Evolutionary conservation across 1,284 basidiomycete species (phyloP), one percentile per base, ranked within the genome.

Genomic region (Leccinum colubrinum): DNA sequence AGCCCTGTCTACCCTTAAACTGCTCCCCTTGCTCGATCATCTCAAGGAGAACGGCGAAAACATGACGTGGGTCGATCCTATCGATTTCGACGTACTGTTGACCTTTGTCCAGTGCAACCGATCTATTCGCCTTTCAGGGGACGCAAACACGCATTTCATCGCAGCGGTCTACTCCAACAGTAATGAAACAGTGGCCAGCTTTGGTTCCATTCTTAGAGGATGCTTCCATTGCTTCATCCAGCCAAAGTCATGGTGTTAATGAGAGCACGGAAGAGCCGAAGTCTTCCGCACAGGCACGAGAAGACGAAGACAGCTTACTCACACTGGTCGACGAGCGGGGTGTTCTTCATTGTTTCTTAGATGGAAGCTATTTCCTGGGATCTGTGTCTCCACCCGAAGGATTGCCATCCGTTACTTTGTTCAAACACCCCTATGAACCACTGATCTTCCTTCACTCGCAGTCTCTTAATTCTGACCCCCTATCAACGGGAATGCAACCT

Each of bases 351-450:
- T 82, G 77, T 66, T 93, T 86, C 73, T 77, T 95, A 55, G 93
- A 95, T 69, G 94, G 94, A 25, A 85, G 85, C 62, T 94, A 91
- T 75, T 84, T 88, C 53, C 80, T 96, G 37, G 94, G 94, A 41
- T 78, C 82, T 39, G 73, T 90, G 50, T 54, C 59, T 63, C 62
- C 72, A 22, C 64, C 70, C 67, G 46, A 65, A 84, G 43, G 80
- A 78, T 46, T 66, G 66, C 57, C 72, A 74, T 72, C 76, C 27
- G 69, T 75, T 46, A 77, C 81, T 48, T 67, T 89, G 43, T 78
- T 80, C 73, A 87, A 86, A 69, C 76, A 82, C 63, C 78, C 79
- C 43, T 72, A 73, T 58, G 69, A 71, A 14, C 79, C 83, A 30
- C 65, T 79, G 20, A 79, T 88, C 63, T 77, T 83, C 64, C 78